Evolutionary conservation across 1,139 yeast genomes (phyloP), one percentile per base, ranked within the genome.

Genomic region (Blastobotrys serpentis): DNA sequence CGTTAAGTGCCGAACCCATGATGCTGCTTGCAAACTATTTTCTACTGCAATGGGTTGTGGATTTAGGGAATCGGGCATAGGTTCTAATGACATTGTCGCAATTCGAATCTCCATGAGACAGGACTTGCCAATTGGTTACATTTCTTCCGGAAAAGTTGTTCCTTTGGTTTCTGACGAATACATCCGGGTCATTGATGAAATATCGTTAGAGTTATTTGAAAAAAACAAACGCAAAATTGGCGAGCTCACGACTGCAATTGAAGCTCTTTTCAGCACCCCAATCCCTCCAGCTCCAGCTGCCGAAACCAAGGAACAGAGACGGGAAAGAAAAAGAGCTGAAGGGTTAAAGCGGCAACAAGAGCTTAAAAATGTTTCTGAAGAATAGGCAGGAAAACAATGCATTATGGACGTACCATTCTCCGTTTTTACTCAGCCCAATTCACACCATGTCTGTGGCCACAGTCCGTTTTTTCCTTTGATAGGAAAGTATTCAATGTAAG

Each of bases 1-100:
- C 64, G 89, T 88, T 10, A 84, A 86, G 60, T 86, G 96, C 60
- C 74, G 92, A 42, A 76, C 81, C 56, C 67, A 73, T 25, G 69
- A 66, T 6, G 68, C 75, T 3, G 95, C 96, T 0, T 72, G 75
- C n/a, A 68, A 69, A 26, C 65, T 88, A 13, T 86, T 82, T 56
- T 77, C 82, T 29, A 69, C 78, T 0, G 95, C 95, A 0, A 84
- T 87, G 89, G 75, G 77, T 7, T 82, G 92, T 65, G 96, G 96
- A 5, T 88, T 84, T 60, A 72, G 96, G 59, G 96, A 87, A 65
- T 77, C 87, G 32, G 96, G 96, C 0, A 86, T 87, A 45, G 94
- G 95, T 3, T 76, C 82, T 37, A 86, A 86, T 58, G 77, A 81
- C 58, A 72, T 83, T n/a, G 95, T 86, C 2, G 95, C 87, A 0